Evolutionary conservation across 2,329 filamentous ascomycete species (phyloP), one percentile per base, ranked within the genome.

Genomic region (Scorias spongiosa): DNA sequence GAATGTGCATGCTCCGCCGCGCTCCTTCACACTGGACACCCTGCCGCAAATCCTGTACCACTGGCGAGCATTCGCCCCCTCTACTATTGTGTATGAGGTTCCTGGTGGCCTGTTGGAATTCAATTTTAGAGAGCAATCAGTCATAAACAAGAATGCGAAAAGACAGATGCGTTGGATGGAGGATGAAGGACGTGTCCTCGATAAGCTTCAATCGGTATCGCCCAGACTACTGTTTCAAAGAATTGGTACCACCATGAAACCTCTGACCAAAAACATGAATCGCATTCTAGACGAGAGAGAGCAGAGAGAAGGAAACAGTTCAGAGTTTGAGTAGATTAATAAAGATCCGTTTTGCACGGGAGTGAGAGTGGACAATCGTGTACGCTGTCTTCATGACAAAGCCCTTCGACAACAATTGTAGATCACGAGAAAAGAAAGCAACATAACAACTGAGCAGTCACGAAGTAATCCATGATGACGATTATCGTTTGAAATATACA

Each of bases 21-120:
- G 42, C 6, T 34, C 42, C 29, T 44, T 46, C 12, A 32, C 48
- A 1, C 32, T 48, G 20, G 44, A 46, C 9, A 42, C 40, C 2
- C 41, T 60, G 2, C 59, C 59, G 3, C 36, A 43, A 0, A 28
- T 61, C 10, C 43, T 62, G 18, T 54, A 49, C 48, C 39, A 48
- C 8, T 59, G 52, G 49, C 46, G 50, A n/a, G n/a, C 40, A 5
- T 52, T 43, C 12, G 49, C 50, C 10, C 54, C 53, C 2, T 42
- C 20, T 10, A 40, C 32, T 1, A 47, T 59, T 7, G 28, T 40
- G 29, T 60, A 61, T 34, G 55, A 61, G 29, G 55, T 50, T 6
- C 45, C 53, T 2, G 56, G 53, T n/a, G 59, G 58, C 7, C 39
- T 52, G 14, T 44, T 62, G 11, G 48, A 57, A 39, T 47, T 61